Conservation (phyloP, 1,284 basidiomycete species). For the Baeospora myosura region DNA sequence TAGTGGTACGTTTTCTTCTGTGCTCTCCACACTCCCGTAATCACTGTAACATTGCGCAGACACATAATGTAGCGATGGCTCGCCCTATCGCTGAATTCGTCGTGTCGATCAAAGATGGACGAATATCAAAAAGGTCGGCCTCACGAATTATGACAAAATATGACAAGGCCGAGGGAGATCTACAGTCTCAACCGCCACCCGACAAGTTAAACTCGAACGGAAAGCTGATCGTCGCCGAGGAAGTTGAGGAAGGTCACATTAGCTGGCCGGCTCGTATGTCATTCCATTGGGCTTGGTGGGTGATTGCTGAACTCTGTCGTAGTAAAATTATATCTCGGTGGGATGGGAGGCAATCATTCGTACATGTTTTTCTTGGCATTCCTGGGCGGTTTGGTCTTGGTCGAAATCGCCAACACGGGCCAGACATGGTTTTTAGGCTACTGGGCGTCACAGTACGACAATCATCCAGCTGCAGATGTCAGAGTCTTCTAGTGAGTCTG, state of each 20-base stretch:
- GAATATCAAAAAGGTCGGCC: slow-evolving; percentile 31
- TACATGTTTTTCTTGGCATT: slow-evolving; percentile 32
- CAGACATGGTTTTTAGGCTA: slow-evolving; percentile 42
- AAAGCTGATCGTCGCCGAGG: slow-evolving; percentile 53
- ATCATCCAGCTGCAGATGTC: slow-evolving; percentile 19
- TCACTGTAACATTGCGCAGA: slow-evolving; percentile 23
- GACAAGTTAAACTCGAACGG: slow-evolving; percentile 26
- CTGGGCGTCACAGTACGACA: slow-evolving; percentile 39
- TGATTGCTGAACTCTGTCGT: neutral
- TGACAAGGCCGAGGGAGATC: slow-evolving; percentile 26
- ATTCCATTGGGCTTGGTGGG: slow-evolving; percentile 23
- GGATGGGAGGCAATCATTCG: slow-evolving; percentile 34
- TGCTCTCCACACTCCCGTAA: neutral
- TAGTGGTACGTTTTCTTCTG: slow-evolving; percentile 56
- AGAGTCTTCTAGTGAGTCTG: slow-evolving; percentile 22
- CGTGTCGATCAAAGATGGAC: slow-evolving; percentile 43
- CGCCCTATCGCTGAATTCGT: slow-evolving; percentile 48
- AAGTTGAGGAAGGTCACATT: slow-evolving; percentile 53
- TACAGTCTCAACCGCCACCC: slow-evolving; percentile 26
- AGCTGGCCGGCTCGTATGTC: slow-evolving; percentile 33
- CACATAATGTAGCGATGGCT: slow-evolving; percentile 57
- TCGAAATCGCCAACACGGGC: slow-evolving; percentile 19
- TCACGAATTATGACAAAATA: slow-evolving; percentile 29
- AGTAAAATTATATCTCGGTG: slow-evolving; percentile 26
- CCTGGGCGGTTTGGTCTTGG: slow-evolving; percentile 16